These are phyloP conservation scores for Striga hermonthica DNA, from an alignment of 305 asterid genomes.

Conservation along the genomic window DNA sequence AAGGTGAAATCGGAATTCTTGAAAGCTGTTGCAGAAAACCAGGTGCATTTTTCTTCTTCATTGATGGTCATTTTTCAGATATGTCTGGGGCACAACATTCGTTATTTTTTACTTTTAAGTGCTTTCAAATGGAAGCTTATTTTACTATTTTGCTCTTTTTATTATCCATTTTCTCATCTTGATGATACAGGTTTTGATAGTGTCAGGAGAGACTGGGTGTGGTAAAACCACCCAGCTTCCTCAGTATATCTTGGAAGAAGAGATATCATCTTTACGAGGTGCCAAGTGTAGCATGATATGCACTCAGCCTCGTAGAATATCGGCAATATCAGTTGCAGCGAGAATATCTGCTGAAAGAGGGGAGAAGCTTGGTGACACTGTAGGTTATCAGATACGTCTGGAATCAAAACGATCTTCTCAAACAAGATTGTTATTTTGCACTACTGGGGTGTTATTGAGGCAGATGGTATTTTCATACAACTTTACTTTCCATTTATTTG, in stretches of 20 bases:
- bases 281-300: slow-evolving; percentile 81
- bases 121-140: slow-evolving; percentile 18
- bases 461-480: slow-evolving; percentile 57
- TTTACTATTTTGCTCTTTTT: not conserved
- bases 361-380: slow-evolving; percentile 83
- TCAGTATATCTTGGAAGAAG: slow-evolving; percentile 89
- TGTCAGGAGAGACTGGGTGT: slow-evolving; percentile 99
- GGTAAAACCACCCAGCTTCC: slow-evolving; percentile 99
- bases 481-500: slow-evolving; percentile 13
- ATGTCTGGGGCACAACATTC: slow-evolving; percentile 18
- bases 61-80: slow-evolving; percentile 6
- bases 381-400: slow-evolving; percentile 91
- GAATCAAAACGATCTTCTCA: slow-evolving; percentile 77
- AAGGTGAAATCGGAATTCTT: slow-evolving; percentile 71
- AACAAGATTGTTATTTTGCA: slow-evolving; percentile 89
- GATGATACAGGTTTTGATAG: slow-evolving; percentile 71
- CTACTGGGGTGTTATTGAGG: slow-evolving; percentile 90
- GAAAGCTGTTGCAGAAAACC: slow-evolving; percentile 78
- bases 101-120: not conserved
- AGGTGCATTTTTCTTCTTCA: slow-evolving; percentile 43
- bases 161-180: slow-evolving; percentile 19
- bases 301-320: slow-evolving; percentile 96
- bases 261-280: slow-evolving; percentile 74
- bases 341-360: slow-evolving; percentile 92
- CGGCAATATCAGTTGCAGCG: slow-evolving; percentile 94